phyloP scores from a whole-genome alignment of 2,329 filamentous ascomycete species.

The Fusarium piperis region DNA sequence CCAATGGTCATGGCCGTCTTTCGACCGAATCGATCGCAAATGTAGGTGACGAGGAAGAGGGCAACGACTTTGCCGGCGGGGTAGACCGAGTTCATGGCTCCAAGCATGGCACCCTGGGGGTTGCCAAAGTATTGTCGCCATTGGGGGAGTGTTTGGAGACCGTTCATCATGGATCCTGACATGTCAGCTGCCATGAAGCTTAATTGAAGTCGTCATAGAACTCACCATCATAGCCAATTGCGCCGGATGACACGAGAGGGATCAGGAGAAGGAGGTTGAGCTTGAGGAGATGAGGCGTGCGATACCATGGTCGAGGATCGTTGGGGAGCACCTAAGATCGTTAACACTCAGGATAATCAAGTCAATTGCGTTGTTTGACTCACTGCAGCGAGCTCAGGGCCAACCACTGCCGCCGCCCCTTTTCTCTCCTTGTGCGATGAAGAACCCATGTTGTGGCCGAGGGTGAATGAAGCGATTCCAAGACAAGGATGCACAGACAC shows the following conservation, averaged over 20 bases:
- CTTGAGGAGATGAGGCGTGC: conserved; percentile 52
- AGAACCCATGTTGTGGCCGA: conserved; percentile 1
- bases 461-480: background rate
- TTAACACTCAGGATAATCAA: background rate
- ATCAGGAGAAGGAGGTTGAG: conserved; percentile 57
- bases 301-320: conserved; percentile 53
- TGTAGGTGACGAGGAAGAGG: conserved; percentile 47
- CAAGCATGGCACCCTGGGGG: conserved; percentile 49
- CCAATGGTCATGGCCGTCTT: conserved; percentile 51
- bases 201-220: background rate
- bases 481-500: background rate
- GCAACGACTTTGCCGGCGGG: conserved; percentile 52
- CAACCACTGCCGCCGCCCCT: conserved; percentile 20
- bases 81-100: conserved; percentile 50
- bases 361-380: background rate
- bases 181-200: background rate
- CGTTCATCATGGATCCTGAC: conserved; percentile 55
- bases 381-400: conserved; percentile 29
- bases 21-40: conserved; percentile 53
- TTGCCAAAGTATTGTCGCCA: conserved; percentile 55
- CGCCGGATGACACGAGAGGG: conserved; percentile 54
- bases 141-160: conserved; percentile 52
- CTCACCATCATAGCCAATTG: conserved; percentile 56
- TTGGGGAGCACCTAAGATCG: conserved; percentile 50
- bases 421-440: conserved; percentile 7